Percentiles rank a stretch among this genome's conserved stretches.
Conservation (phyloP, 2,329 filamentous ascomycete genomes). For the Fusarium armeniacum region DNA sequence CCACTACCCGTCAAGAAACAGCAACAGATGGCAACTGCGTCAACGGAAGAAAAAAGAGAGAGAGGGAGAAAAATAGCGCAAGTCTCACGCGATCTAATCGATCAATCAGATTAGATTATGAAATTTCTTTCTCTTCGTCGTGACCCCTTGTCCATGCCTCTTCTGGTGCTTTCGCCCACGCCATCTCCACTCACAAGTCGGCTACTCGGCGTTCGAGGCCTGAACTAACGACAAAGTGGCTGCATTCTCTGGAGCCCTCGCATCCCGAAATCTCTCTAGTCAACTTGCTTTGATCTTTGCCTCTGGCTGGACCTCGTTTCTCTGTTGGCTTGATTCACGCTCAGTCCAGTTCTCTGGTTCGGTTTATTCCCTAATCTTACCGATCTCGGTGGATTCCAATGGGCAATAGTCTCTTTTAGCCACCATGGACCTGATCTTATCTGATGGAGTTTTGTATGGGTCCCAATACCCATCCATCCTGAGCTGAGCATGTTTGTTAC, state of each 20-base stretch:
- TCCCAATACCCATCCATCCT: slow-evolving; percentile 11
- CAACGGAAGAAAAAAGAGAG: neutral
- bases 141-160: slow-evolving; percentile 2
- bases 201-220: slow-evolving; percentile 39
- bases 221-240: slow-evolving; percentile 37
- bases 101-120: slow-evolving; percentile 49
- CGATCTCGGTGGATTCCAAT: slow-evolving; percentile 36
- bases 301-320: neutral
- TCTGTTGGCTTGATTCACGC: neutral
- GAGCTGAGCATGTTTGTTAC: slow-evolving; percentile 3
- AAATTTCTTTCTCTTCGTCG: slow-evolving; percentile 13
- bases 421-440: slow-evolving; percentile 44
- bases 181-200: slow-evolving; percentile 23
- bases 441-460: slow-evolving; percentile 42
- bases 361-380: slow-evolving; percentile 16
- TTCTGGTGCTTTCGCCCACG: slow-evolving; percentile 3
- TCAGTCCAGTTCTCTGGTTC: neutral
- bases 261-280: slow-evolving; percentile 16
- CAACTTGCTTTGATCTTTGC: neutral
- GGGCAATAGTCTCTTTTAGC: slow-evolving; percentile 13
- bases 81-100: slow-evolving; percentile 38
- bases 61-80: neutral
- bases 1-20: neutral
- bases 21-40: neutral
- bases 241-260: slow-evolving; percentile 34